Conservation (phyloP, 2,329 filamentous ascomycete genomes). For the Hysterium pulicare region DNA sequence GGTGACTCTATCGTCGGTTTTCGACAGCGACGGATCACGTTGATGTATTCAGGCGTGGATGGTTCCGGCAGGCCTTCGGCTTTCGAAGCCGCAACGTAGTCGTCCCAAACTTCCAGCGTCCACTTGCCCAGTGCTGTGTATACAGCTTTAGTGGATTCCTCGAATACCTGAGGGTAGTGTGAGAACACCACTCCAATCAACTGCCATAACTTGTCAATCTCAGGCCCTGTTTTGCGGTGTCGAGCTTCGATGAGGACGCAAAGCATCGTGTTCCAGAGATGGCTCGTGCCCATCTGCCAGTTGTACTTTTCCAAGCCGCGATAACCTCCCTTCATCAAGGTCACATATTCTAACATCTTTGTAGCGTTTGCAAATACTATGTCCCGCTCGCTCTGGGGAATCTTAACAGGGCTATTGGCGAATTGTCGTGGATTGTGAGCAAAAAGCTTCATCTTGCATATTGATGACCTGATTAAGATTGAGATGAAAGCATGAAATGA, state of each 20-base stretch:
- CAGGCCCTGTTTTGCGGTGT: slow-evolving; percentile 33
- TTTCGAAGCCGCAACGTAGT: slow-evolving; percentile 16
- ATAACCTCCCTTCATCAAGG: slow-evolving; percentile 8
- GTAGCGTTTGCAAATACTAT: slow-evolving; percentile 8
- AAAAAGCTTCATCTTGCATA: slow-evolving; percentile 2
- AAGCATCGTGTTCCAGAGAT: slow-evolving; percentile 17
- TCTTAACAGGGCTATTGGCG: slow-evolving; percentile 7
- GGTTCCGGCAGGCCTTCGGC: slow-evolving; percentile 14
- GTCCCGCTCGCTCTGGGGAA: slow-evolving; percentile 9
- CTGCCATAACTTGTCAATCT: slow-evolving; percentile 32
- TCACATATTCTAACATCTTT: slow-evolving; percentile 11
- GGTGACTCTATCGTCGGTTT: slow-evolving; percentile 3
- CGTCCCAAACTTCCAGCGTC: slow-evolving; percentile 26
- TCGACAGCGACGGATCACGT: slow-evolving; percentile 16
- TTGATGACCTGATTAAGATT: slow-evolving; percentile 4
- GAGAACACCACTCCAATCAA: slow-evolving; percentile 12
- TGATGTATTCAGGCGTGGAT: slow-evolving; percentile 16
- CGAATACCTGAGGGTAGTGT: slow-evolving; percentile 13
- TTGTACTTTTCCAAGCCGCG: background rate
- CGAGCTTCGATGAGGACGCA: slow-evolving; percentile 46
- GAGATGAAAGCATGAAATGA: background rate
- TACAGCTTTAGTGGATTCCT: slow-evolving; percentile 13
- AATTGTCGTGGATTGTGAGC: slow-evolving; percentile 14
- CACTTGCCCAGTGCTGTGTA: slow-evolving; percentile 25
- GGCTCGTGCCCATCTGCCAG: slow-evolving; percentile 13